Base-by-base conservation (phyloP, 2,329 filamentous ascomycete species). In the Aureobasidium subglaciale region DNA sequence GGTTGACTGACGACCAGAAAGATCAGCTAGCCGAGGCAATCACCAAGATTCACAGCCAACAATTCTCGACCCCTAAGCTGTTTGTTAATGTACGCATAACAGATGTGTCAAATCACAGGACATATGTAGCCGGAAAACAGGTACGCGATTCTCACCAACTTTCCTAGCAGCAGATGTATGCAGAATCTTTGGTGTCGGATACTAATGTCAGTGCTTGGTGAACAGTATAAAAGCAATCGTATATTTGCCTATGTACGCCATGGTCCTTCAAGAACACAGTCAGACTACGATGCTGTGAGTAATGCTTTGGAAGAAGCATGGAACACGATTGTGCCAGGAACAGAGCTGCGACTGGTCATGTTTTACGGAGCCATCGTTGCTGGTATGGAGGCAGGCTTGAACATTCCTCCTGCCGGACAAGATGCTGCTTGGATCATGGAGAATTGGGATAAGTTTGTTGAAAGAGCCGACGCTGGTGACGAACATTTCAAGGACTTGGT, bases 81-180 rank as follows among this genome's bases (percentile, higher is more conserved):
- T 76, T 77, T 64, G 73, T 77, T 46, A 74, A 76, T 58, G 67
- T 76, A 13, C 61, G 64, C 15, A 75, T 74, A 62, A 67, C 62
- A 18, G 65, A 72, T 56, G 56, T 61, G 22, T 60, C 58, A 22
- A 11, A 57, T 8, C 25, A 56, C 38, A n/a, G 40, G 5, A 50
- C 60, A 3, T 75, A 71, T 59, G 62, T 73, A 3, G 72, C 60
- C 29, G 72, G 72, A n/a, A 68, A 69, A 27, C 62, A 60, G 34
- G 63, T 63, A 46, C 6, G 40, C 16, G 27, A 53, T 15, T 5
- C 13, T 30, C 29, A 9, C 29, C 13, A 30, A 2, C 29, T 13
- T 30, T 30, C 29, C 29, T 8, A 34, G 11, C 4, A 3, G 7
- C 10, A 46, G 5, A 30, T 30, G 29, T n/a, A 30, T 30, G 3